Base-by-base conservation (phyloP, 768 basidiomycete species). In the Boletus reticuloceps region DNA sequence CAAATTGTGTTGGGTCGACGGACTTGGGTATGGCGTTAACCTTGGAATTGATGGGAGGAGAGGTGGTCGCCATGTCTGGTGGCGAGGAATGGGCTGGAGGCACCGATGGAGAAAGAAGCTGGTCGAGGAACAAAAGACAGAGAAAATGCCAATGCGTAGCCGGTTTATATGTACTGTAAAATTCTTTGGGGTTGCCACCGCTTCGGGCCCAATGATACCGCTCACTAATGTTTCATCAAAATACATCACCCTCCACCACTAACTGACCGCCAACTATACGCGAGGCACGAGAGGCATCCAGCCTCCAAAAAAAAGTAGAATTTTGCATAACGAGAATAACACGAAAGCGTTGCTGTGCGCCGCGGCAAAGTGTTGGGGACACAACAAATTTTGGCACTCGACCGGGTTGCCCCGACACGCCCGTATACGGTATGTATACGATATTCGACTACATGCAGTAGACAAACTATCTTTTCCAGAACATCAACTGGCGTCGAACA, bases 401-500 rank as follows among this genome's bases (percentile, higher is more conserved):
- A 22, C 4, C 22, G 4, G 4, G 22, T 22, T n/a, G n/a, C n/a
- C 22, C 22, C 5, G 5, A 25, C 25, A 25, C 22, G 22, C 22
- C 22, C 22, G 22, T 22, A 20, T 20, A 1, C 20, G n/a, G n/a
- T n/a, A n/a, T n/a, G n/a, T n/a, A n/a, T n/a, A n/a, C n/a, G n/a
- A n/a, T n/a, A n/a, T n/a, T n/a, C n/a, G n/a, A n/a, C n/a, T n/a
- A n/a, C 20, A 20, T 22, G 22, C 22, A 22, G 22, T 22, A 44
- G 29, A 39, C 16, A 14, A 27, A 16, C 25, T 58, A 58, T 27
- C 16, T 59, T 36, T 58, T 60, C 77, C 77, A 75, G 51, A 73
- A 73, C 50, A 68, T 58, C 44, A 77, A 46, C 49, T 67, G 78
- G 61, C 66, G 75, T 64, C 71, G 73, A 55, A 69, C 74, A 64